Percentiles rank a stretch among this genome's conserved stretches.
These are phyloP conservation scores for Pseudogymnoascus sp. DNA, from an alignment of 2,329 filamentous ascomycete genomes.

Conservation along the genomic window DNA sequence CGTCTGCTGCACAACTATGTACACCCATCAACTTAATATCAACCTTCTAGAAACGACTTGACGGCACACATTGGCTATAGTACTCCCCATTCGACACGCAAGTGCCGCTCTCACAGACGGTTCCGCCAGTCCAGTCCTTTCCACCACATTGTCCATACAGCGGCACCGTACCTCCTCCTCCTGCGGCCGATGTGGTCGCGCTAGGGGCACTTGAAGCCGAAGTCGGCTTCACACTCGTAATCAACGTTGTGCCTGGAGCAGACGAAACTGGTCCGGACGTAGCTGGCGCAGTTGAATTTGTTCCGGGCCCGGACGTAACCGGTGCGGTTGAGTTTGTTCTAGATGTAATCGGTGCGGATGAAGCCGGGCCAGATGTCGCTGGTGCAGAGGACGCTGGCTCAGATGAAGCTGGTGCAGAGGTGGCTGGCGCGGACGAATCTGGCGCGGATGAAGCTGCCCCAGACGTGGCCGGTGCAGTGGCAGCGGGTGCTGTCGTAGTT, in stretches of 20 bases:
- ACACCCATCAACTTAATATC: neutral
- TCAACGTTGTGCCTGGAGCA: conserved; percentile 8
- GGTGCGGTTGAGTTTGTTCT: neutral
- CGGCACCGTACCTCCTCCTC: neutral
- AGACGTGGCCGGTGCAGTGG: neutral
- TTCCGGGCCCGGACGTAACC: neutral
- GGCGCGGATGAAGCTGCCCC: neutral
- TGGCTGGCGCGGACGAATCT: neutral
- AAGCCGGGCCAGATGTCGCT: neutral
- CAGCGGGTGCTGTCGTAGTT: neutral
- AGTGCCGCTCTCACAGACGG: neutral
- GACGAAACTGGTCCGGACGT: neutral
- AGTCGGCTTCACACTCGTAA: neutral
- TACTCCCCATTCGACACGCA: neutral
- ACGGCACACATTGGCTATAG: neutral
- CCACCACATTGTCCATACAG: neutral
- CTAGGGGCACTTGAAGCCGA: neutral
- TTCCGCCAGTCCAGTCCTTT: conserved; percentile 1
- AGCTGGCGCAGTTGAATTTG: neutral
- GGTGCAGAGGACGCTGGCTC: neutral
- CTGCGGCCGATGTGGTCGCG: neutral
- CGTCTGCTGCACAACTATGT: neutral
- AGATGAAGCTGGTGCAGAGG: neutral
- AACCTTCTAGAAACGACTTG: neutral
- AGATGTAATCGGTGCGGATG: neutral